Evolutionary conservation across 2,329 filamentous ascomycete species (phyloP).

Genomic region (Karstenula rhodostoma): DNA sequence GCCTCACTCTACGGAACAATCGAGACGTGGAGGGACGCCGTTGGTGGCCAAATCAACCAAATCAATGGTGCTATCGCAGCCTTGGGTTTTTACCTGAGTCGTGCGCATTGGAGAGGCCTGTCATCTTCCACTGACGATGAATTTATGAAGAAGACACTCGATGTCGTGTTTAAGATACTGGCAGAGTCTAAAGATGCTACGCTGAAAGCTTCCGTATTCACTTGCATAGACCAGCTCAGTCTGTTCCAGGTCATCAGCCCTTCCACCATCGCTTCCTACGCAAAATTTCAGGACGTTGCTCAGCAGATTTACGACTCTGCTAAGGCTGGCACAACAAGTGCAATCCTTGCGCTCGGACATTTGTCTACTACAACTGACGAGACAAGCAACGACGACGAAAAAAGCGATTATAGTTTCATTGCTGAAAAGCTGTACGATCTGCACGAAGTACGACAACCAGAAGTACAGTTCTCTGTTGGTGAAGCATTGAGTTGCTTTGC

Average conservation of each 20-base stretch:
- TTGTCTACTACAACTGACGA: constrained; percentile 70
- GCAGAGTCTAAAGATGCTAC: constrained; percentile 62
- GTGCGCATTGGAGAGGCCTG: constrained; percentile 61
- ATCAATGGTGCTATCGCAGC: constrained; percentile 69
- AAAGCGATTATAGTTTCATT: constrained; percentile 60
- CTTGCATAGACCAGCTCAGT: constrained; percentile 68
- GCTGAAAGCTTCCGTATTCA: constrained; percentile 65
- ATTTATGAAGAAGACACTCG: constrained; percentile 53
- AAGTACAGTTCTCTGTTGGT: constrained; percentile 89
- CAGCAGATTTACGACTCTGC: constrained; percentile 72
- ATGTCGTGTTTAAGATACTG: constrained; percentile 61
- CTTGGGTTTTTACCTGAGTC: constrained; percentile 65
- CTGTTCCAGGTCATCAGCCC: constrained; percentile 64
- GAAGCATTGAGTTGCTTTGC: constrained; percentile 83
- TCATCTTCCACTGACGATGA: constrained; percentile 42
- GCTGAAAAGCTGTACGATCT: constrained; percentile 75
- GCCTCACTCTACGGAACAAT: constrained; percentile 57
- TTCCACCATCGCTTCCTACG: constrained; percentile 44
- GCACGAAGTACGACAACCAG: constrained; percentile 83
- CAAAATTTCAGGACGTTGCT: constrained; percentile 59
- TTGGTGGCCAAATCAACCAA: constrained; percentile 67
- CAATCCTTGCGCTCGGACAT: constrained; percentile 81
- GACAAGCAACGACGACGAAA: constrained; percentile 44
- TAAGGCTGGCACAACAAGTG: constrained; percentile 81
- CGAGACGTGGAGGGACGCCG: constrained; percentile 63